phyloP scores from a whole-genome alignment of 169 alveolate genomes.

The Plasmodium malariae region DNA sequence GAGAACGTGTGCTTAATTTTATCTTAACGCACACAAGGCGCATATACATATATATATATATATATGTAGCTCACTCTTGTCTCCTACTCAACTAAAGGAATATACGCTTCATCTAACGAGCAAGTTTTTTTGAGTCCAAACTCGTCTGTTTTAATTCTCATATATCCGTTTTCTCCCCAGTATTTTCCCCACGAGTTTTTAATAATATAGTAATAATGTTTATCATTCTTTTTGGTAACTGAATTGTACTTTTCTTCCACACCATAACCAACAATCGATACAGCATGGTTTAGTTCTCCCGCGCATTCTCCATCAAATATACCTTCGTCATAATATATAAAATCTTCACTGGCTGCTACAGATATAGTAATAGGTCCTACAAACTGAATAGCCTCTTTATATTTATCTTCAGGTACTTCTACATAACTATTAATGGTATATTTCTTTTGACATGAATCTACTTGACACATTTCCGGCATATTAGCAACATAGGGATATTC shows the following conservation, averaged over 20 bases:
- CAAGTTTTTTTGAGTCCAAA: slow-evolving; percentile 54
- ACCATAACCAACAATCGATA: slow-evolving; percentile 90
- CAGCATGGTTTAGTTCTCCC: slow-evolving; percentile 86
- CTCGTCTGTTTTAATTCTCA: slow-evolving; percentile 82
- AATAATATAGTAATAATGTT: slow-evolving; percentile 85
- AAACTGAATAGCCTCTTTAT: slow-evolving; percentile 78
- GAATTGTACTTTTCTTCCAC: slow-evolving; percentile 50
- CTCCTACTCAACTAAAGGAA: slow-evolving; percentile 30
- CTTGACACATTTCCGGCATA: slow-evolving; percentile 45
- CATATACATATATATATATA: too few relatives aligned
- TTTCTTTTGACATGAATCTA: slow-evolving; percentile 51
- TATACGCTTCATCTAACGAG: slow-evolving; percentile 52
- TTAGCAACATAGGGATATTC: slow-evolving; percentile 85
- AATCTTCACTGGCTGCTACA: slow-evolving; percentile 90
- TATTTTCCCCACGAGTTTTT: slow-evolving; percentile 90
- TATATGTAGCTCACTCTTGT: too few relatives aligned
- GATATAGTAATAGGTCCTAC: slow-evolving; percentile 91
- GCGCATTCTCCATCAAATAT: slow-evolving; percentile 83
- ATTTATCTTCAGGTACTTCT: slow-evolving; percentile 35
- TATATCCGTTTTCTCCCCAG: slow-evolving; percentile 92
- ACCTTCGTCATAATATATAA: slow-evolving; percentile 88
- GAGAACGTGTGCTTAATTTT: too few relatives aligned
- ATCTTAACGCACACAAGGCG: too few relatives aligned
- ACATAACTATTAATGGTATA: slow-evolving; percentile 29
- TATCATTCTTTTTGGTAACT: slow-evolving; percentile 1